Percentiles rank a stretch among this genome's conserved stretches.
These are phyloP conservation scores for Ogataea pini DNA, from an alignment of 805 yeast genomes.

Conservation along the genomic window DNA sequence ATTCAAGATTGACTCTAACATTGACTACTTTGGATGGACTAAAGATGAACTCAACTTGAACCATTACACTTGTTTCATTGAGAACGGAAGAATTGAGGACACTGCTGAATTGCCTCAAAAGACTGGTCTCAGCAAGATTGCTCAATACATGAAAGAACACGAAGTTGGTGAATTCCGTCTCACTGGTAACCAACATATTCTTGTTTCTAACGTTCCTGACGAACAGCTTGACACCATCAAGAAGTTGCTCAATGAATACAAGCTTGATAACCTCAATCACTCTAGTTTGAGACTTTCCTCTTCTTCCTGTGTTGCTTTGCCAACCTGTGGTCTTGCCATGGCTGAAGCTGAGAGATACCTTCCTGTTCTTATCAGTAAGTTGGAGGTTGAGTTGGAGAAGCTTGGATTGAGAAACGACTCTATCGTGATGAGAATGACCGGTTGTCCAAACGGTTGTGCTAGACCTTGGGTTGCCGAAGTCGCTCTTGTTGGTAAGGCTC, in stretches of 20 bases:
- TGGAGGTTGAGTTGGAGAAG: conserved; percentile 87
- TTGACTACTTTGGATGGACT: conserved; percentile 93
- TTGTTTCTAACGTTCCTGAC: conserved; percentile 72
- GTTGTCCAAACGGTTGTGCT: conserved; percentile 98
- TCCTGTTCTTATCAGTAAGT: conserved; percentile 76
- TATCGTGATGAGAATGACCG: conserved; percentile 96
- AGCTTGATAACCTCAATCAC: conserved; percentile 79
- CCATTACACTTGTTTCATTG: conserved; percentile 92
- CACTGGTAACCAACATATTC: conserved; percentile 93
- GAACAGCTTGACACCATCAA: conserved; percentile 65
- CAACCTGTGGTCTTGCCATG: conserved; percentile 98
- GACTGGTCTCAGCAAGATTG: conserved; percentile 79
- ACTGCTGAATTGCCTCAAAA: conserved; percentile 88
- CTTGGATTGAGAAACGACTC: conserved; percentile 93
- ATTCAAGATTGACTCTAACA: conserved; percentile 80
- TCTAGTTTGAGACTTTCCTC: conserved; percentile 86
- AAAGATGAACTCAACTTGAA: conserved; percentile 80
- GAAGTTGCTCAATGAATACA: conserved; percentile 64
- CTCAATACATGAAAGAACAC: conserved; percentile 59
- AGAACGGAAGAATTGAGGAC: conserved; percentile 95
- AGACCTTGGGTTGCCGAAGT: conserved; percentile 98
- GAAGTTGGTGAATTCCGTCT: conserved; percentile 85
- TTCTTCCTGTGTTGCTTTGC: conserved; percentile 97
- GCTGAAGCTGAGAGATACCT: conserved; percentile 95
- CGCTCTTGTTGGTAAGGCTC: conserved; percentile 93